phyloP scores from a whole-genome alignment of 2,329 filamentous ascomycete species.

The Neofusicoccum laricinum region DNA sequence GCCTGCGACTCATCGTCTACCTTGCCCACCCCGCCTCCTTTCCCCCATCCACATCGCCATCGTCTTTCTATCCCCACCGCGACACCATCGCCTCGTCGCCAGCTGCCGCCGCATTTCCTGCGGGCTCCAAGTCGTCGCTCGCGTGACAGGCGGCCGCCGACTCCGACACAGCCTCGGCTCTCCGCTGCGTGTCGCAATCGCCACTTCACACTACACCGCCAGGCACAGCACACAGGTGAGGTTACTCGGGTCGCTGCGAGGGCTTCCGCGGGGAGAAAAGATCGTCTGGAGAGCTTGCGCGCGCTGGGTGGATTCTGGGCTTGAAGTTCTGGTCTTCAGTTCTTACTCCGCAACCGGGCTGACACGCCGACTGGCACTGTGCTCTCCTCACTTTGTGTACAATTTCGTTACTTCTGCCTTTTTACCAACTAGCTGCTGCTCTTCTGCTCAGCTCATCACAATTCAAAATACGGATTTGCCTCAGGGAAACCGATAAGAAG shows the following conservation, averaged over 20 bases:
- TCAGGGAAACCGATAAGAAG: constrained; percentile 17
- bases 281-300: constrained; percentile 14
- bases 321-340: constrained; percentile 19
- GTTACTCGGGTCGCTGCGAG: constrained; percentile 11
- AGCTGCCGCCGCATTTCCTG: not conserved
- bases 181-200: constrained; percentile 5
- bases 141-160: constrained; percentile 5
- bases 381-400: constrained; percentile 17
- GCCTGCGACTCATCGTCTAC: constrained; percentile 1
- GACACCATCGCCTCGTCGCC: not conserved
- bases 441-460: constrained; percentile 14
- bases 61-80: not conserved
- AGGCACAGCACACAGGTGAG: constrained; percentile 16
- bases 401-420: constrained; percentile 16
- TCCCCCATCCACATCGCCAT: constrained; percentile 1
- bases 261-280: constrained; percentile 9
- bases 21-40: constrained; percentile 3
- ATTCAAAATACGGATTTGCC: constrained; percentile 18
- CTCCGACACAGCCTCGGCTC: constrained; percentile 9
- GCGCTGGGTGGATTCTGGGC: constrained; percentile 12
- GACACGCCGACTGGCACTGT: constrained; percentile 6
- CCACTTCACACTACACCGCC: not conserved
- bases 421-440: constrained; percentile 16
- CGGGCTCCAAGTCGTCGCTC: not conserved
- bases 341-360: constrained; percentile 17